A percentile compares a stretch with the other conserved stretches of the same genome.
phyloP scores from a whole-genome alignment of 257 asterid species.

The Przewalskia tangutica region DNA sequence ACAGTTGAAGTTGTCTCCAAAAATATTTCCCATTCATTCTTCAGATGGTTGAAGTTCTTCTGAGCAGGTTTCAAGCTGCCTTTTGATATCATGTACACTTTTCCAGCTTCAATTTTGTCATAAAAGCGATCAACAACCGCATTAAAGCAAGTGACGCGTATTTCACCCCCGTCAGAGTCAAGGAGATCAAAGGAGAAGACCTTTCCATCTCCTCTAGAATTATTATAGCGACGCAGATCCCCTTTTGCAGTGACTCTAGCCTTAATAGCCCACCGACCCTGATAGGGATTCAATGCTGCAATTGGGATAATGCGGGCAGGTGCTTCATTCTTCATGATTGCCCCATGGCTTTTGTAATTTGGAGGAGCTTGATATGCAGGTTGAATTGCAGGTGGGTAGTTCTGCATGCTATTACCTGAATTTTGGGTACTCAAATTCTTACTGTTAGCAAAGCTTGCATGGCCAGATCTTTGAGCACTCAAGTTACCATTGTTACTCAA shows the following conservation, averaged over 20 bases:
- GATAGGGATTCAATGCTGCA: constrained; percentile 91
- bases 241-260: constrained; percentile 98
- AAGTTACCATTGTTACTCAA: constrained; percentile 18
- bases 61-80: constrained; percentile 93
- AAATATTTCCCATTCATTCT: constrained; percentile 92
- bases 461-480: constrained; percentile 29
- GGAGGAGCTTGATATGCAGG: constrained; percentile 95
- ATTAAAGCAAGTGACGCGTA: constrained; percentile 87
- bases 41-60: constrained; percentile 89
- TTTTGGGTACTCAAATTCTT: constrained; percentile 21
- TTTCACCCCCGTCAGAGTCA: constrained; percentile 94
- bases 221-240: constrained; percentile 78
- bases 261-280: constrained; percentile 97
- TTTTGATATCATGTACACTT: constrained; percentile 78
- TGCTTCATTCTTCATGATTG: constrained; percentile 87
- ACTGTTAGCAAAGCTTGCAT: constrained; percentile 18
- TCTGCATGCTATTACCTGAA: constrained; percentile 34
- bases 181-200: constrained; percentile 94
- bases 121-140: constrained; percentile 80
- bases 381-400: constrained; percentile 63
- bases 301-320: constrained; percentile 92
- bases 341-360: constrained; percentile 64
- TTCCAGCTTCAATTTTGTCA: constrained; percentile 66
- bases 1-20: constrained; percentile 63
- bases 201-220: constrained; percentile 94